These are phyloP conservation scores for Amanita inopinata DNA, from an alignment of 768 basidiomycete species.

Conservation along the genomic window DNA sequence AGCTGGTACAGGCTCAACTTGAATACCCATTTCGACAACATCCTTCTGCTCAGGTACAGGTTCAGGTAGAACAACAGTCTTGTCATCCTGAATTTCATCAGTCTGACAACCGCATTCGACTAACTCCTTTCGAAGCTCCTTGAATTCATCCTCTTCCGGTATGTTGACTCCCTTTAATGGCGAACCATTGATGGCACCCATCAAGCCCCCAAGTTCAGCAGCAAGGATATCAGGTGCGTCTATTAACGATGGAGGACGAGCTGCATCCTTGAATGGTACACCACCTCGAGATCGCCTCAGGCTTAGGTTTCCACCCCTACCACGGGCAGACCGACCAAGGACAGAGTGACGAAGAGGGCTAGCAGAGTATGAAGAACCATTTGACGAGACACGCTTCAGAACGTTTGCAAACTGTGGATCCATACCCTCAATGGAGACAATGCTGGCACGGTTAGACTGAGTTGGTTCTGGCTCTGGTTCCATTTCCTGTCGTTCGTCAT, in stretches of 20 bases:
- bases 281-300: slow-evolving; percentile 51
- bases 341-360: slow-evolving; percentile 58
- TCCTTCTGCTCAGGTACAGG: slow-evolving; percentile 2
- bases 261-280: slow-evolving; percentile 52
- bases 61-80: slow-evolving; percentile 11
- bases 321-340: slow-evolving; percentile 37
- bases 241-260: slow-evolving; percentile 60
- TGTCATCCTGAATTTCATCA: slow-evolving; percentile 27
- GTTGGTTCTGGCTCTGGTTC: slow-evolving; percentile 16
- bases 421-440: slow-evolving; percentile 57
- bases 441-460: slow-evolving; percentile 55
- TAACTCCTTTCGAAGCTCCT: slow-evolving; percentile 33
- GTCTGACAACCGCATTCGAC: slow-evolving; percentile 63
- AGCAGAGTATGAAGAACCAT: slow-evolving; percentile 32
- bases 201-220: slow-evolving; percentile 37
- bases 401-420: slow-evolving; percentile 79
- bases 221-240: slow-evolving; percentile 67
- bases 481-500: slow-evolving; percentile 14
- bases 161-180: slow-evolving; percentile 25
- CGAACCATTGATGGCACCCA: slow-evolving; percentile 28
- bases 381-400: slow-evolving; percentile 48
- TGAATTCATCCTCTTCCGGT: slow-evolving; percentile 17
- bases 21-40: slow-evolving; percentile 31
- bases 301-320: slow-evolving; percentile 32
- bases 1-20: slow-evolving; percentile 24